These are phyloP conservation scores for Alternaria hordeiaustralica DNA, from an alignment of 2,329 filamentous ascomycete species.

Conservation along the genomic window DNA sequence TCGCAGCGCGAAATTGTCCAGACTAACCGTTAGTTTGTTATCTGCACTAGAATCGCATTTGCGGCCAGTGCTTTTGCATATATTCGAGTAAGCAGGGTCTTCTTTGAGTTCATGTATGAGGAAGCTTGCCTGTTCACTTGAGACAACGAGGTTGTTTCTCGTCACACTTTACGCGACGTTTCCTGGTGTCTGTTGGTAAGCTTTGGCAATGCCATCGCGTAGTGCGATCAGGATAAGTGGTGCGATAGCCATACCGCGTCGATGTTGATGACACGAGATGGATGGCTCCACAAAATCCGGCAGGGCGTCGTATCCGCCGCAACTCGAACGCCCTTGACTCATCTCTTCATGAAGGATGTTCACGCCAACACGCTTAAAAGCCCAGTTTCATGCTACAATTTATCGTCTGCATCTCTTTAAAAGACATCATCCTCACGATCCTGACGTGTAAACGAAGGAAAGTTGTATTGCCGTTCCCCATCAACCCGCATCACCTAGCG, in stretches of 20 bases:
- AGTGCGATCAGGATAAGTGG: not conserved
- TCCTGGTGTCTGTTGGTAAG: not conserved
- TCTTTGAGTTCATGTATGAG: no score
- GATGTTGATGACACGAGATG: not conserved
- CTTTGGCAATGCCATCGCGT: not conserved
- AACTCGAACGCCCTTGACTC: not conserved
- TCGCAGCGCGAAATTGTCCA: not conserved
- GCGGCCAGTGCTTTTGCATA: not conserved
- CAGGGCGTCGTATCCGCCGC: not conserved
- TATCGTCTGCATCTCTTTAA: not conserved
- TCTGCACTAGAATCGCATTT: not conserved
- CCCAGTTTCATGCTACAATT: no score
- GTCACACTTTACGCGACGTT: not conserved
- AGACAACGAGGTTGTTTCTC: not conserved
- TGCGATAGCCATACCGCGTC: not conserved
- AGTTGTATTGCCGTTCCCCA: not conserved
- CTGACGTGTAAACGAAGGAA: not conserved
- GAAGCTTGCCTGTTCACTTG: not conserved
- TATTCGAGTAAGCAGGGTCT: not conserved
- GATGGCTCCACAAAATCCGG: not conserved
- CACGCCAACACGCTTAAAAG: not conserved
- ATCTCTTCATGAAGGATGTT: not conserved
- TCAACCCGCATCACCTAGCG: constrained; percentile 16
- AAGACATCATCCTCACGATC: rapidly evolving
- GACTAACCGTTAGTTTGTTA: not conserved